These are phyloP conservation scores for Furcasterigmium sp. DNA, from an alignment of 2,329 filamentous ascomycete genomes.

Conservation along the genomic window DNA sequence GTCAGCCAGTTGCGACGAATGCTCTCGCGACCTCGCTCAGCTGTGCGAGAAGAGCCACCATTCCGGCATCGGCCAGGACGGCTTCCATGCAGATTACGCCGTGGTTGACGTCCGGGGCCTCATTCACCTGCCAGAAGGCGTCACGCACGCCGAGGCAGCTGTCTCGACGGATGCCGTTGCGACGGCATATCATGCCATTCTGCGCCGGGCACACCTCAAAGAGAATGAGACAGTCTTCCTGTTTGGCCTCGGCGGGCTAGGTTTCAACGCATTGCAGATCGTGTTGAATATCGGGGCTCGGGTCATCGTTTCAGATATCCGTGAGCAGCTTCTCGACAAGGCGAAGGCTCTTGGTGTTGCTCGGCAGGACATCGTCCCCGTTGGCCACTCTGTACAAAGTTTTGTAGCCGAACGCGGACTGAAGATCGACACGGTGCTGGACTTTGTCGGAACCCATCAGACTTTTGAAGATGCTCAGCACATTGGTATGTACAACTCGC, in stretches of 20 bases:
- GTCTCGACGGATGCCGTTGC: slow-evolving; percentile 34
- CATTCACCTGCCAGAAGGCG: slow-evolving; percentile 15
- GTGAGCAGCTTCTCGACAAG: slow-evolving; percentile 10
- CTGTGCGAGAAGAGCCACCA: slow-evolving; percentile 29
- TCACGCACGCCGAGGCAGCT: slow-evolving; percentile 24
- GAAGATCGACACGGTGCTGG: slow-evolving; percentile 22
- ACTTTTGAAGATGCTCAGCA: slow-evolving; percentile 29
- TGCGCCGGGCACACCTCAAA: slow-evolving; percentile 26
- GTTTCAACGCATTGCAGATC: slow-evolving; percentile 33
- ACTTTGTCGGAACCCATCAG: slow-evolving; percentile 28
- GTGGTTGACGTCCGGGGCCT: slow-evolving; percentile 18
- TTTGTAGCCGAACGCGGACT: slow-evolving; percentile 20
- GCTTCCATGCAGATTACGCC: slow-evolving; percentile 34
- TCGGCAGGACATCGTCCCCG: slow-evolving; percentile 21
- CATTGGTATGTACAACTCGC: slow-evolving; percentile 19
- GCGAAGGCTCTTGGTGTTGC: slow-evolving; percentile 22
- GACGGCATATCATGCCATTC: slow-evolving; percentile 34
- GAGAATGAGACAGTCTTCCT: slow-evolving; percentile 29
- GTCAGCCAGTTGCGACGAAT: slow-evolving; percentile 25
- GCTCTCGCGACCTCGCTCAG: slow-evolving; percentile 30
- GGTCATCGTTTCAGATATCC: slow-evolving; percentile 37
- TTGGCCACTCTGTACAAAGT: slow-evolving; percentile 18
- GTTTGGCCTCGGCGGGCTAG: slow-evolving; percentile 33
- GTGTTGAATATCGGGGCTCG: slow-evolving; percentile 37
- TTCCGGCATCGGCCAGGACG: slow-evolving; percentile 37